Percentiles rank a stretch among this genome's conserved stretches.
These are phyloP conservation scores for Quercus glauca DNA, from an alignment of 306 rosid genomes.

Conservation along the genomic window DNA sequence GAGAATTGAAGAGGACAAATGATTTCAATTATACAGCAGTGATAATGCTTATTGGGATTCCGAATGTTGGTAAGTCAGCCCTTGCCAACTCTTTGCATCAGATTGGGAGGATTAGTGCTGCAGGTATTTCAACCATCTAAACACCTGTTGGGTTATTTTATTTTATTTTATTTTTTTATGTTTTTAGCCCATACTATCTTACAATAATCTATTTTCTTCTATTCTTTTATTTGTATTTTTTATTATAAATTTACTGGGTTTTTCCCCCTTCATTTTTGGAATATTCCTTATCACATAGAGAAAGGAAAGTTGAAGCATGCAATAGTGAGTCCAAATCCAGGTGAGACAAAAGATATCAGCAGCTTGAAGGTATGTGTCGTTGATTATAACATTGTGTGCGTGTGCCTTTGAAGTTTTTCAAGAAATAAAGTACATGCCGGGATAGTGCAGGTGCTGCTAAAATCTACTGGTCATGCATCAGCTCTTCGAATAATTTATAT, in stretches of 20 bases:
- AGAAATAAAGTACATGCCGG: neutral
- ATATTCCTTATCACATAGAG: slow-evolving; percentile 44
- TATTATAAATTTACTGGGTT: neutral
- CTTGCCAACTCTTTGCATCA: slow-evolving; percentile 83
- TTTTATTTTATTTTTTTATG: no score
- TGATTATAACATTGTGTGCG: neutral
- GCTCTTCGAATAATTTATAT: no score
- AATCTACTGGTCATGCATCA: neutral
- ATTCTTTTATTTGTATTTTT: neutral
- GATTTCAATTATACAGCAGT: slow-evolving; percentile 54
- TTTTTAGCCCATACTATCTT: neutral
- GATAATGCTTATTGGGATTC: slow-evolving; percentile 73
- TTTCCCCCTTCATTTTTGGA: neutral
- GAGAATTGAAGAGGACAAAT: slow-evolving; percentile 49
- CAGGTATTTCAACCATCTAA: slow-evolving; percentile 43
- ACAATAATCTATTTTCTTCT: neutral
- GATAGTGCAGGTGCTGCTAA: neutral
- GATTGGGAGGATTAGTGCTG: slow-evolving; percentile 87
- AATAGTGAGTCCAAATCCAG: slow-evolving; percentile 70
- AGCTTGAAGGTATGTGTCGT: slow-evolving; percentile 66
- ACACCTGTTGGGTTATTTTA: neutral
- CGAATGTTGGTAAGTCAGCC: slow-evolving; percentile 93
- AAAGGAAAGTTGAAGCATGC: slow-evolving; percentile 85
- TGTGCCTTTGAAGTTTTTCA: slow-evolving; percentile 1
- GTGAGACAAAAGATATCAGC: slow-evolving; percentile 78